Base-by-base conservation (phyloP, 805 yeast species). In the Citeromyces matritensis region DNA sequence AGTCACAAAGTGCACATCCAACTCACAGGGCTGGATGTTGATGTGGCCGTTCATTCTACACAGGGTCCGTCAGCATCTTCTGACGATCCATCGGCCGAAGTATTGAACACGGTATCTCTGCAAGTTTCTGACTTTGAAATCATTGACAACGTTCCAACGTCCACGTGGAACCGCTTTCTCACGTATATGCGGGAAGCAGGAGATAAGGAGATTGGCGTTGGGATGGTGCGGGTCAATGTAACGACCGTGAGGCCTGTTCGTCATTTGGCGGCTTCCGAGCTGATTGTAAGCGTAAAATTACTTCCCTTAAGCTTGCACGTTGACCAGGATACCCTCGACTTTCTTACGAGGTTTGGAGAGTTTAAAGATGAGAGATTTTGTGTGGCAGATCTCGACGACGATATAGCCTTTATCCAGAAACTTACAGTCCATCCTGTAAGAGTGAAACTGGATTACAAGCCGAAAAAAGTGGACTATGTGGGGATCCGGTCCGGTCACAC, bases 291-390 rank as follows among this genome's bases (percentile, higher is more conserved):
- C 15, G 57, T 74, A 1, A 46, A 60, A 4, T 53, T 83, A 0
- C 55, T 80, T 12, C 98, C 98, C 0, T 45, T 91, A 28, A 59
- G 95, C 32, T 51, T 91, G 10, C 84, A 83, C 47, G 73, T 91
- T 28, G 97, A 91, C 50, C 98, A 91, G 49, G 97, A 88, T 44
- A 82, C 96, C 1, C 58, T 85, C 12, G 95, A 85, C 34, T 86
- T 88, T 40, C 42, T 85, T 23, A 69, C 73, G 0, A 58, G 95
- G 24, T 91, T 84, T 53, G 71, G 79, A 23, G 85, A 75, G 37
- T 91, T 91, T 48, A 76, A 71, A 44, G 94, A 82, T 43, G 41
- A 57, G 2, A 53, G 91, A 35, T 80, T 81, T 46, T 65, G 65
- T 4, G 54, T 80, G 10, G 63, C 73, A n/a, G 62, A 63, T 15